Evolutionary conservation across 2,329 filamentous ascomycete species (phyloP).

Genomic region (Trichoderma endophyticum): DNA sequence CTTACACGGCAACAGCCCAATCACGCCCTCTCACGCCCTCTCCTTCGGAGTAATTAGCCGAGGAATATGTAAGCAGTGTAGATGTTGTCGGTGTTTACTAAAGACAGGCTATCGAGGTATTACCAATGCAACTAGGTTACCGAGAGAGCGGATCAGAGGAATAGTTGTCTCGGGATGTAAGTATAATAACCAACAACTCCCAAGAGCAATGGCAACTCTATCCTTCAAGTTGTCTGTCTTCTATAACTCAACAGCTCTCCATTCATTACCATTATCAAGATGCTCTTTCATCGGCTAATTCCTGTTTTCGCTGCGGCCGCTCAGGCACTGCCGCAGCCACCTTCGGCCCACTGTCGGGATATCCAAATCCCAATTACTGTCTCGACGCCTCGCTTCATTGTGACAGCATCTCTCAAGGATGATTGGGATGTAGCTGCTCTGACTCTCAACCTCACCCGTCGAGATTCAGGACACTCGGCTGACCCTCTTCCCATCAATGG

Average conservation of each 20-base stretch:
- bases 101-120: not conserved
- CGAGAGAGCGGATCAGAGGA: not conserved
- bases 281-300: not conserved
- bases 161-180: not conserved
- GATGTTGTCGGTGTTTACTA: not conserved
- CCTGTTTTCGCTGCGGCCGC: not conserved
- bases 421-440: constrained; percentile 9
- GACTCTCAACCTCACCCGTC: constrained; percentile 3
- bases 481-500: not conserved
- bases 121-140: not conserved
- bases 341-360: not conserved
- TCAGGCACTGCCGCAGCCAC: not conserved
- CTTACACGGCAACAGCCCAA: not conserved
- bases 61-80: not conserved
- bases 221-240: not conserved
- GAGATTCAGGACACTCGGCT: not conserved
- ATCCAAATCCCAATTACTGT: constrained; percentile 7
- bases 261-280: not conserved
- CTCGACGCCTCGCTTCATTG: not conserved
- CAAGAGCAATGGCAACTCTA: not conserved
- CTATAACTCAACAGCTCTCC: not conserved
- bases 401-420: not conserved
- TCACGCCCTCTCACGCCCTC: not conserved
- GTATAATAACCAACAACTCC: not conserved
- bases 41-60: not conserved